These are phyloP conservation scores for Dendrothele bispora DNA, from an alignment of 768 basidiomycete genomes.

Conservation along the genomic window DNA sequence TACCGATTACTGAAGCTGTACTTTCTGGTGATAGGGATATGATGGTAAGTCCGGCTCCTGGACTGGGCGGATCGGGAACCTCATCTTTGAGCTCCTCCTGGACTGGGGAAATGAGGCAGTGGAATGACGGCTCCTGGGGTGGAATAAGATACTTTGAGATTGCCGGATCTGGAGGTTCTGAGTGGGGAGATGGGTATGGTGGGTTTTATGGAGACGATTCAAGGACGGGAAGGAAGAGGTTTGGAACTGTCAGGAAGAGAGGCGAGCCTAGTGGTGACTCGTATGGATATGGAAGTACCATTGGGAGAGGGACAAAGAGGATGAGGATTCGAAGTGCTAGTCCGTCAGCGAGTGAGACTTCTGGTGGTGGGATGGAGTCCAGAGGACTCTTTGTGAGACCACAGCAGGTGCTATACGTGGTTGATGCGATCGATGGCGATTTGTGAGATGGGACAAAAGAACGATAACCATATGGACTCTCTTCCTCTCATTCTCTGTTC, in stretches of 20 bases:
- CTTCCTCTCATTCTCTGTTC: background rate
- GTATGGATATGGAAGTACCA: background rate
- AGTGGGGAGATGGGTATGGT: constrained; percentile 43
- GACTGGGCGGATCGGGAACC: background rate
- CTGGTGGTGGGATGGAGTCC: constrained; percentile 51
- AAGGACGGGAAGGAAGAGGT: constrained; percentile 27
- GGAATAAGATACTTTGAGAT: constrained; percentile 87
- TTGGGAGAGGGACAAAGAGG: constrained; percentile 66
- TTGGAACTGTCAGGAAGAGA: constrained; percentile 34
- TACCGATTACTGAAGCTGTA: constrained; percentile 66
- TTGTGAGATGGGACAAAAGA: constrained; percentile 35
- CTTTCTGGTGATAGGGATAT: constrained; percentile 24
- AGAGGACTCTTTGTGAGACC: constrained; percentile 83
- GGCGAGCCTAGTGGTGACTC: constrained; percentile 41
- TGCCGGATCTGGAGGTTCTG: constrained; percentile 43
- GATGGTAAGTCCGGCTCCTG: constrained; percentile 1
- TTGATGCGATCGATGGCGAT: constrained; percentile 75
- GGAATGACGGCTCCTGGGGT: constrained; percentile 84
- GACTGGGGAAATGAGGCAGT: constrained; percentile 49
- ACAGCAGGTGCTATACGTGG: constrained; percentile 84
- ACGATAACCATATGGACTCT: no score
- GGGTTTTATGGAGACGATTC: constrained; percentile 47
- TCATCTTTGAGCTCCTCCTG: background rate
- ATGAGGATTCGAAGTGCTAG: constrained; percentile 70
- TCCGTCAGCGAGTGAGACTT: constrained; percentile 59